Base-by-base conservation (phyloP, 2,329 filamentous ascomycete genomes). In the Neofusicoccum kwambonambiense region DNA sequence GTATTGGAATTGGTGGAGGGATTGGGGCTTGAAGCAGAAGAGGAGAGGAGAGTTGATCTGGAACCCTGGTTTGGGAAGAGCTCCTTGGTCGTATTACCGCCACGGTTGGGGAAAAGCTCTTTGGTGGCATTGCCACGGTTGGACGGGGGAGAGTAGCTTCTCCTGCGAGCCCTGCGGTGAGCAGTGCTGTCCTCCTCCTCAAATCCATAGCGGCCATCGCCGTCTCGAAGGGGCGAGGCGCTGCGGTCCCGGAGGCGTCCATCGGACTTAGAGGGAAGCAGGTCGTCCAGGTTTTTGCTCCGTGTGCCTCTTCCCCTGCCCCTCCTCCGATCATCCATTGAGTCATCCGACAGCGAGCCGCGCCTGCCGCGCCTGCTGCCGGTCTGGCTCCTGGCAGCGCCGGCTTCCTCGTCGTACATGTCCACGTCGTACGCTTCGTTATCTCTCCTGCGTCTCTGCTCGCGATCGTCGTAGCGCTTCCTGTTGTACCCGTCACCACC, bases 371-470 rank as follows among this genome's bases (percentile, higher is more conserved):
- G 54, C 27, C 73, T 64, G 60, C 74, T 71, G 42, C 31, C 42
- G 22, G 34, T 39, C 42, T 19, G 41, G 7, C 72, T 71, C 22
- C 69, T 69, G 51, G 74, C 34, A 13, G 50, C 31, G 2, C 62
- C 62, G n/a, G 27, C 27, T 31, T 86, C 85, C 71, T 96, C 92
- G 69, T 95, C 92, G 76, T 96, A 96, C 82, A 97, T 90, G 71
- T 86, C 90, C 41, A 88, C 90, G 70, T 90, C 87, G 70, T 92
- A 94, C 0, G 80, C 81, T 4, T 86, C 83, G 57, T 85, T 84
- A 42, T 80, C 75, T 15, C 75, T 73, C 61, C 77, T 75, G 37
- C 75, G 72, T 60, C 70, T 68, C 67, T 75, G 79, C 70, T 77
- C 80, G 4, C 74, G 70, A 49, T 79, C 80, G 52, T 82, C 79